Conservation (phyloP, 495 filamentous ascomycete species). For the Evernia prunastri region DNA sequence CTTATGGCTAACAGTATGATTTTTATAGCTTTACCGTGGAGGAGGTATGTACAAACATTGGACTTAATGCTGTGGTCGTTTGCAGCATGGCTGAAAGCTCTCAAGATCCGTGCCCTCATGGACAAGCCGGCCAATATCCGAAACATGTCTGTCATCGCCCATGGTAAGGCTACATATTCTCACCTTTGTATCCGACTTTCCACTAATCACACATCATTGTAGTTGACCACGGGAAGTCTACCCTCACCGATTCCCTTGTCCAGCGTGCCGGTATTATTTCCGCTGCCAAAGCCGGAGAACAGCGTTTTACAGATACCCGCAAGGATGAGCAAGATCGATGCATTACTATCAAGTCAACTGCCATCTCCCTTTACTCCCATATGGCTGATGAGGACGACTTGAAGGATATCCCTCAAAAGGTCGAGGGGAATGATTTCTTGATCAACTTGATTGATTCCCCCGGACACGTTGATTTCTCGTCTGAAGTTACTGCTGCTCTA, state of each 20-base stretch:
- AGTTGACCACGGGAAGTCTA: slow-evolving; percentile 99
- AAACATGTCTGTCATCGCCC: slow-evolving; percentile 99
- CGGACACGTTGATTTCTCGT: slow-evolving; percentile 99
- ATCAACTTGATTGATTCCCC: slow-evolving; percentile 99
- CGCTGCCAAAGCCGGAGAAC: slow-evolving; percentile 91
- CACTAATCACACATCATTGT: slow-evolving; percentile 16
- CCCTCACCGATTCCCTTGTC: slow-evolving; percentile 96
- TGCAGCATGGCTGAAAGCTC: slow-evolving; percentile 28
- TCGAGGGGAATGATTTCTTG: slow-evolving; percentile 90
- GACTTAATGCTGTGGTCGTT: background rate
- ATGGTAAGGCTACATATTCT: slow-evolving; percentile 52
- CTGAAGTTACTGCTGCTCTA: slow-evolving; percentile 97
- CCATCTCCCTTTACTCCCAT: slow-evolving; percentile 94
- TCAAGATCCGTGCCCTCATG: slow-evolving; percentile 86
- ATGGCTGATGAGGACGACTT: slow-evolving; percentile 77
- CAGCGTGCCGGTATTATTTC: slow-evolving; percentile 99
- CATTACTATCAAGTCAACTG: slow-evolving; percentile 99
- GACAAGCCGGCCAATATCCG: slow-evolving; percentile 97
- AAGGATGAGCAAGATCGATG: slow-evolving; percentile 97
- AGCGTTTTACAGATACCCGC: slow-evolving; percentile 94
- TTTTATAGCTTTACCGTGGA: slow-evolving; percentile 91
- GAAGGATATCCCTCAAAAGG: slow-evolving; percentile 89
- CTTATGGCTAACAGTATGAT: slow-evolving; percentile 4
- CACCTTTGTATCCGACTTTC: background rate
- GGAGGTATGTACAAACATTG: slow-evolving; percentile 52